Evolutionary conservation across 306 rosid genomes (phyloP).

Genomic region (Argentina anserina): DNA sequence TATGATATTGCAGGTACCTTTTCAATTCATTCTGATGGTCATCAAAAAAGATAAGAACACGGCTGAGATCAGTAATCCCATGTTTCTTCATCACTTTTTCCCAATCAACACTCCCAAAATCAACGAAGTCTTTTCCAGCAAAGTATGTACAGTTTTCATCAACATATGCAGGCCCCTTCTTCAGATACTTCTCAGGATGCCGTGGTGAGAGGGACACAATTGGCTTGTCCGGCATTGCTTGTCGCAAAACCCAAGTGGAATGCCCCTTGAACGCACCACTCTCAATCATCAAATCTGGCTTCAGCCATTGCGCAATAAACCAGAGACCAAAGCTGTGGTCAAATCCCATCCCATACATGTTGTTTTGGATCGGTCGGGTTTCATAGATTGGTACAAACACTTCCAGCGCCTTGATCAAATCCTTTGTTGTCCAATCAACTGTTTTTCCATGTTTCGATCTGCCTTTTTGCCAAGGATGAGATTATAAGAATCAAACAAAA

Average conservation of each 20-base stretch:
- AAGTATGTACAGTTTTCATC: constrained; percentile 90
- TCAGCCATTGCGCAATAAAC: constrained; percentile 87
- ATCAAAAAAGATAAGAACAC: constrained; percentile 81
- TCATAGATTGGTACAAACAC: constrained; percentile 89
- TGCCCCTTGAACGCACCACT: constrained; percentile 99
- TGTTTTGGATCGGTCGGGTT: constrained; percentile 80
- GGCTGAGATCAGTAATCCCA: constrained; percentile 61
- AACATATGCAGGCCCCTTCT: constrained; percentile 95
- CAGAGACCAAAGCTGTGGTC: constrained; percentile 99
- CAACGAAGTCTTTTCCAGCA: constrained; percentile 92
- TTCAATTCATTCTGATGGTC: constrained; percentile 97
- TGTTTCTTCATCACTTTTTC: constrained; percentile 54
- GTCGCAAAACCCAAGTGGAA: constrained; percentile 97
- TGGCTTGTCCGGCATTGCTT: constrained; percentile 78
- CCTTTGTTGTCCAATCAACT: constrained; percentile 94
- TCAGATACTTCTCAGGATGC: constrained; percentile 93
- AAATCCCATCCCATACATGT: constrained; percentile 95
- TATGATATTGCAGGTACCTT: constrained; percentile 47
- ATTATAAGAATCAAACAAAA: constrained; percentile 53
- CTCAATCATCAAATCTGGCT: constrained; percentile 93
- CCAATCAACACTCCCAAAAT: constrained; percentile 93
- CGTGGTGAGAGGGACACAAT: constrained; percentile 84
- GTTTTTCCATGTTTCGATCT: constrained; percentile 97
- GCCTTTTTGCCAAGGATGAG: constrained; percentile 94
- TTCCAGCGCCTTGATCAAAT: constrained; percentile 77